Conservation (phyloP, 1,139 yeast species). For the Oligophagozyma castellii region DNA sequence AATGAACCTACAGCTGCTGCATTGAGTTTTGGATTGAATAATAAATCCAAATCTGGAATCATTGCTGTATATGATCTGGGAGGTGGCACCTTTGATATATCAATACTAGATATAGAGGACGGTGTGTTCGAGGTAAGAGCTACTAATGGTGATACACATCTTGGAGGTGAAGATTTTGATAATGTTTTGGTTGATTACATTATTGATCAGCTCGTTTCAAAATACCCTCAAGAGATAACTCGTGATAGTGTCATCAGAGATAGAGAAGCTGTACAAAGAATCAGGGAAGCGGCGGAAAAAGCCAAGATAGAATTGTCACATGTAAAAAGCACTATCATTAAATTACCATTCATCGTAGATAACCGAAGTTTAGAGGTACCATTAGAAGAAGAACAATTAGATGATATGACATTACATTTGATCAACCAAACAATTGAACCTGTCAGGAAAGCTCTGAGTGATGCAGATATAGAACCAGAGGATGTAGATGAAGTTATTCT, state of each 20-base stretch:
- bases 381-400: conserved; percentile 51
- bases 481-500: conserved; percentile 61
- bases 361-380: conserved; percentile 38
- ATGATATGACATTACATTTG: conserved; percentile 44
- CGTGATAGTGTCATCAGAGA: conserved; percentile 8
- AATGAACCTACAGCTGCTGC: conserved; percentile 82
- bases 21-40: conserved; percentile 57
- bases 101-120: conserved; percentile 64
- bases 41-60: conserved; percentile 33
- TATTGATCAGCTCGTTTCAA: conserved; percentile 31
- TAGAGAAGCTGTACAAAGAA: conserved; percentile 37
- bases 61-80: conserved; percentile 74
- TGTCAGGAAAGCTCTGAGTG: conserved; percentile 52
- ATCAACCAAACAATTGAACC: conserved; percentile 53
- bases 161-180: conserved; percentile 78
- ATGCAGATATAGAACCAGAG: conserved; percentile 47
- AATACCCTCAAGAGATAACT: conserved; percentile 12
- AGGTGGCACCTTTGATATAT: conserved; percentile 76
- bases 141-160: conserved; percentile 74
- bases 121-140: conserved; percentile 74
- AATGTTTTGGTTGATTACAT: conserved; percentile 43
- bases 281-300: conserved; percentile 58
- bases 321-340: conserved; percentile 39
- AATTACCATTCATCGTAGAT: conserved; percentile 45
- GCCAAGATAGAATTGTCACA: conserved; percentile 62